Evolutionary conservation across 495 filamentous ascomycete species (phyloP), one percentile per base, ranked within the genome.

Genomic region (Penicillium malachiteum): DNA sequence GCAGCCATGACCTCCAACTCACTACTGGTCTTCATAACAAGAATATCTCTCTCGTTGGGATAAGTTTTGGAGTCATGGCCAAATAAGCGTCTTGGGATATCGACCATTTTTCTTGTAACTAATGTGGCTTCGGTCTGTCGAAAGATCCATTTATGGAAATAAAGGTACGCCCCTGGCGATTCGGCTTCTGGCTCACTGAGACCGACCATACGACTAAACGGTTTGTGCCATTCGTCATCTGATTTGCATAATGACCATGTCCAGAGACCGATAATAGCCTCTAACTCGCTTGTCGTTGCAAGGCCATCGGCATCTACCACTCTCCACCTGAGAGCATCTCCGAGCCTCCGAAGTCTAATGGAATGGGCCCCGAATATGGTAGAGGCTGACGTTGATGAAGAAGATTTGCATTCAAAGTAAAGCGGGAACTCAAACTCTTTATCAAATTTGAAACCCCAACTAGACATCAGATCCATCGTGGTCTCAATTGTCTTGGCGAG

Each of bases 111-210:
- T 0, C 63, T n/a, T 48, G 34, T 6, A 10, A 69, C 52, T 48
- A 73, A 52, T n/a, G 26, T 56, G 0, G 68, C 64, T 49, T 72
- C 64, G 0, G 56, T 66, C 18, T 70, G 64, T 1, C 67, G 61
- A 31, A 62, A 71, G 2, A 76, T 73, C 71, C 73, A 76, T 53
- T 74, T 76, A n/a, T 70, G 60, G 49, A 71, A 76, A 35, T 66
- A 63, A 9, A 68, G 59, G 31, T 69, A 68, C 1, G 65, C 70
- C 17, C 61, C 56, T 35, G 64, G 42, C 5, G 41, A 30, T 0
- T 46, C 57, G 2, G 70, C 64, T 32, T 74, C 63, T 0, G 44
- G 45, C 31, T 59, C 41, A 7, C 40, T 61, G 10, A 74, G 30
- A 1, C 73, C 71, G 34, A 76, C 59, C 7, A 69, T 52, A 1